Conservation (phyloP, 2,329 filamentous ascomycete genomes). For the Hyphodiscus sp. region DNA sequence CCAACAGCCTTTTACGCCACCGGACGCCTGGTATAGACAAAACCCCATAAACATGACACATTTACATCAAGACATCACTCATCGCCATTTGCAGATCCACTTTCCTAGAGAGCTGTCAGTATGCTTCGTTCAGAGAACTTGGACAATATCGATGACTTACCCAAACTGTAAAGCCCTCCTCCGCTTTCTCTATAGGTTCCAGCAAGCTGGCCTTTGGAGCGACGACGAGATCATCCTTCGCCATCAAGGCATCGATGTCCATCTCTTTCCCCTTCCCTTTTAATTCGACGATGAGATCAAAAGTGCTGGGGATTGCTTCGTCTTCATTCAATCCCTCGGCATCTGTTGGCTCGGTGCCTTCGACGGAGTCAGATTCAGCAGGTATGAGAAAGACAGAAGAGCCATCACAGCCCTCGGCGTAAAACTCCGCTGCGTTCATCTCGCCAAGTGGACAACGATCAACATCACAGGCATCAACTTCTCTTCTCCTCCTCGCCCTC, state of each 20-base stretch:
- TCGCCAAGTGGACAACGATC: constrained; percentile 60
- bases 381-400: constrained; percentile 55
- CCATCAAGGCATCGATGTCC: constrained; percentile 34
- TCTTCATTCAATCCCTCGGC: constrained; percentile 9
- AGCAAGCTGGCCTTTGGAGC: constrained; percentile 42
- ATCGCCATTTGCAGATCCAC: too few species aligned
- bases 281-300: constrained; percentile 27
- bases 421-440: constrained; percentile 62
- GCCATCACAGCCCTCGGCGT: constrained; percentile 58
- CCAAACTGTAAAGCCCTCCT: constrained; percentile 61
- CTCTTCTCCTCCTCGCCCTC: constrained; percentile 31
- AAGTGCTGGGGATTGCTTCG: constrained; percentile 6
- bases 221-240: constrained; percentile 31
- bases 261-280: constrained; percentile 26
- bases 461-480: constrained; percentile 51
- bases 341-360: constrained; percentile 20
- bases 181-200: constrained; percentile 50
- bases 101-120: too few species aligned
- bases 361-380: constrained; percentile 48
- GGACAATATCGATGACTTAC: constrained; percentile 41
- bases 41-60: too few species aligned
- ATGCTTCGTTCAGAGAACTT: too few species aligned
- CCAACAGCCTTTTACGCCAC: too few species aligned
- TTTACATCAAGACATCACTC: too few species aligned
- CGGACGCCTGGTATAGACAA: too few species aligned